Percentiles rank a stretch among this genome's conserved stretches.
Conservation (phyloP, 768 basidiomycete species). For the Panus rudis region DNA sequence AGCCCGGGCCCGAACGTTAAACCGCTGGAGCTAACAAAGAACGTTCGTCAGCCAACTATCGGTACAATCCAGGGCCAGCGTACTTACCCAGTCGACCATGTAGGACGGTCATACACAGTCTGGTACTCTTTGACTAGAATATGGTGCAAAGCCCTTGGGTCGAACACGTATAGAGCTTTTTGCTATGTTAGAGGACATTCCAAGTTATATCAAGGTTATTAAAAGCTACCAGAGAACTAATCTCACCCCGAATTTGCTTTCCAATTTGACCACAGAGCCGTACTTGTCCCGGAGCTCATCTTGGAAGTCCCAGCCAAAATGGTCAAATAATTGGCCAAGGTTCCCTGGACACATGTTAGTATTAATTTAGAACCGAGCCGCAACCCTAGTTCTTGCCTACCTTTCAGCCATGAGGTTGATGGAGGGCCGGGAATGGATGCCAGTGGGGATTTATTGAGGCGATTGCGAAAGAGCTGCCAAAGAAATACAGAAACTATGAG, state of each 20-base stretch:
- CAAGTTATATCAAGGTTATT: background rate
- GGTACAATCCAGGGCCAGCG: background rate
- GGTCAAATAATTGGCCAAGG: conserved; percentile 11
- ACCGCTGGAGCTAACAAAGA: conserved; percentile 8
- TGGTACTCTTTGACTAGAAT: conserved; percentile 36
- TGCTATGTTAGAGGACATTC: conserved; percentile 13
- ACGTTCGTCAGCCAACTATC: background rate
- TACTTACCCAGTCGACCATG: conserved; percentile 13
- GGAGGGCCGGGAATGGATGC: background rate
- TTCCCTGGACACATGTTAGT: conserved; percentile 12
- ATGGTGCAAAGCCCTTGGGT: conserved; percentile 39
- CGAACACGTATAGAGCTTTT: conserved; percentile 32
- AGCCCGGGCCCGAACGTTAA: conserved; percentile 18
- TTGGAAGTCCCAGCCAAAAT: conserved; percentile 12
- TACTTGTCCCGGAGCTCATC: conserved; percentile 12
- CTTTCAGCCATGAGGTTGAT: background rate
- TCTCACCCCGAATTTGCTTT: conserved; percentile 15
- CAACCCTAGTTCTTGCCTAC: no score
- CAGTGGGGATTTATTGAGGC: background rate
- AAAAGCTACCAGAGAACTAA: background rate
- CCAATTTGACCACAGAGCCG: conserved; percentile 11
- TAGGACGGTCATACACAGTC: conserved; percentile 10
- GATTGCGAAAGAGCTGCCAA: background rate
- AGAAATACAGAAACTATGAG: no score
- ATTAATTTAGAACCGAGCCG: no score